Evolutionary conservation across 768 basidiomycete genomes (phyloP), one percentile per base, ranked within the genome.

Genomic region (Collybiopsis confluens): DNA sequence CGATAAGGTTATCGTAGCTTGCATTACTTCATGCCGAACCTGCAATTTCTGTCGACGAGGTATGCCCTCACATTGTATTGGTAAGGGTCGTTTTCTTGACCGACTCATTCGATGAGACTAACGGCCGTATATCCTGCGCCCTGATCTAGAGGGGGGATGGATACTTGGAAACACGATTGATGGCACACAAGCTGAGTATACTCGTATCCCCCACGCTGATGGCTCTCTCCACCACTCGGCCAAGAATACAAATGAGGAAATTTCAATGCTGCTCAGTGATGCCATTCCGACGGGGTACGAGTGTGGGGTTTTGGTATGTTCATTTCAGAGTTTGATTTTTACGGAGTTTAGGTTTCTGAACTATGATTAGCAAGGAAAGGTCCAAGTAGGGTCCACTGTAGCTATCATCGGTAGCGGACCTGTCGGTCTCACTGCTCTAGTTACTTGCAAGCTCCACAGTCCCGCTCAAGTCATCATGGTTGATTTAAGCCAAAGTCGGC

Each of bases 141-240:
- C 54, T 41, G 38, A 52, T 7, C 13, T 26, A 54, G 55, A 61
- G 11, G 64, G 64, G 9, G 63, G 64, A 8, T 63, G 62, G 62
- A 44, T 59, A 1, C 60, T 65, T 3, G 64, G 64, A 13, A 56
- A 65, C 49, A 59, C 54, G 8, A 58, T 62, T 43, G 62, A 65
- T 38, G 62, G 62, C 26, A 59, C 58, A 1, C 64, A 65, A 46
- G 62, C 62, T 5, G 60, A 63, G 45, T 65, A 61, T 52, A 58
- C 58, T 16, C 55, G 64, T 11, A 56, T 64, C 38, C 62, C 64
- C 6, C 59, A 59, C 44, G 64, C 64, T 6, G 56, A 60, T 44
- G 41, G 52, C 15, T 58, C 56, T 37, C 50, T 65, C 18, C 54
- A 62, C 52, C 57, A 30, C 23, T 28, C 56, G 36, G 44, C 57